Evolutionary conservation across 106 monocot species (phyloP).

Genomic region (Platanthera zijinensis): DNA sequence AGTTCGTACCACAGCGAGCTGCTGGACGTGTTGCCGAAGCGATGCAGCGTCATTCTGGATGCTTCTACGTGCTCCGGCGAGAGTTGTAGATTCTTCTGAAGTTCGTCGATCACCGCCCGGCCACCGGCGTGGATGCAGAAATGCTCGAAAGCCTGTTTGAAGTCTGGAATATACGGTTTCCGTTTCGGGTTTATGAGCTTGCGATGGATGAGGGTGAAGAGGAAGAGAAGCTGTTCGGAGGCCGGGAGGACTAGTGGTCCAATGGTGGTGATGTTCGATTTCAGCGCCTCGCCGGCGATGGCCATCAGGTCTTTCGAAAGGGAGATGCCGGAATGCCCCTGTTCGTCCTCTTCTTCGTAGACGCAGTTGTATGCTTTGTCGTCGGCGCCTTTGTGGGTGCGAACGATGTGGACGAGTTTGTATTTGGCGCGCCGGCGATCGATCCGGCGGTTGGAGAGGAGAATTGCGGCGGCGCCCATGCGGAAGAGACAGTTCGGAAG

Average conservation of each 20-base stretch:
- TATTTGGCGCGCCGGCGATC: constrained; percentile 17
- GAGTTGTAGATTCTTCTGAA: constrained; percentile 67
- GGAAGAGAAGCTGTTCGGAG: constrained; percentile 25
- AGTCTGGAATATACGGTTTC: constrained; percentile 67
- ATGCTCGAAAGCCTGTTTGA: constrained; percentile 82
- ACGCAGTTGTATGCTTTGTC: constrained; percentile 22
- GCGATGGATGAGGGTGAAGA: constrained; percentile 16
- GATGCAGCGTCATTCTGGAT: constrained; percentile 68
- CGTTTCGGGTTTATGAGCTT: constrained; percentile 19
- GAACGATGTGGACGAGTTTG: constrained; percentile 15
- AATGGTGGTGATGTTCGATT: constrained; percentile 19
- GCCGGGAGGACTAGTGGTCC: constrained; percentile 20
- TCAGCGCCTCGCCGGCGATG: constrained; percentile 17
- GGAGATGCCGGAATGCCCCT: constrained; percentile 11
- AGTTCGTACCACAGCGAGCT: constrained; percentile 85
- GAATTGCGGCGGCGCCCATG: constrained; percentile 19
- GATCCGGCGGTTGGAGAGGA: constrained; percentile 19
- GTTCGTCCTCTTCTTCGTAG: constrained; percentile 16
- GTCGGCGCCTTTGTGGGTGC: constrained; percentile 21
- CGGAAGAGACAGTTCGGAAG: constrained; percentile 22
- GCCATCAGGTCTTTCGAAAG: constrained; percentile 25
- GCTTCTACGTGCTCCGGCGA: constrained; percentile 65
- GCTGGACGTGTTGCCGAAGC: constrained; percentile 81
- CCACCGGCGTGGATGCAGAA: constrained; percentile 93
- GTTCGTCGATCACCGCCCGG: constrained; percentile 71